Percentiles rank a stretch among this genome's conserved stretches.
Evolutionary conservation across 306 rosid genomes (phyloP).

Genomic region (Medicago truncatula): MtrunA17r5.0-ANR NC_053049.1:1897001-1897500

Average conservation of each 20-base stretch:
- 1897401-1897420: too few species aligned
- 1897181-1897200: background rate
- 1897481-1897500: slow-evolving; percentile 46
- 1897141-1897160: slow-evolving; percentile 38
- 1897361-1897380: too few species aligned
- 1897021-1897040: slow-evolving; percentile 29
- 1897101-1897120: slow-evolving; percentile 29
- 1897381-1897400: background rate
- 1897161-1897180: slow-evolving; percentile 39
- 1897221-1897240: too few species aligned
- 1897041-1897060: slow-evolving; percentile 43
- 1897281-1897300: too few species aligned
- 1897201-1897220: background rate
- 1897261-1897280: too few species aligned
- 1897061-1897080: slow-evolving; percentile 45
- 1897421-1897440: background rate
- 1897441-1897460: background rate
- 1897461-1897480: background rate
- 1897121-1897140: slow-evolving; percentile 36
- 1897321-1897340: too few species aligned
- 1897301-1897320: too few species aligned
- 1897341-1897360: too few species aligned
- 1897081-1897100: slow-evolving; percentile 49
- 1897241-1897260: too few species aligned
- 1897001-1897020: slow-evolving; percentile 14